Evolutionary conservation across 1,284 basidiomycete species (phyloP).

Genomic region (Xerocomus cyaneibrunnescens): DNA sequence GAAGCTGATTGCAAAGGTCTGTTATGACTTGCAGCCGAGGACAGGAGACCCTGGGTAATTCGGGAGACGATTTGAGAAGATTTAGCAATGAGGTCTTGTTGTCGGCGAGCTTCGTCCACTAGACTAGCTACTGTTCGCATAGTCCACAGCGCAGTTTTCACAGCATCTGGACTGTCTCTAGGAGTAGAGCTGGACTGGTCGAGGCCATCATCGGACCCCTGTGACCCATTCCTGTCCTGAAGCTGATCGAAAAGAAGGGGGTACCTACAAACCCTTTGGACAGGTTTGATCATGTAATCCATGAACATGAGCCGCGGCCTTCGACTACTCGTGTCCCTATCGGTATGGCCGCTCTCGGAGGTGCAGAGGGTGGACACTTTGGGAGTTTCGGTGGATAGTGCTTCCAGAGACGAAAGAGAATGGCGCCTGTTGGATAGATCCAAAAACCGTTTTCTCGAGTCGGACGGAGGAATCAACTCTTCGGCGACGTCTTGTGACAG

Average conservation of each 20-base stretch:
- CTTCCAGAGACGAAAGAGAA: conserved; percentile 35
- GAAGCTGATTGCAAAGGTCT: conserved; percentile 36
- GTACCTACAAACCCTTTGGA: conserved; percentile 90
- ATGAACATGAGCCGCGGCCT: conserved; percentile 56
- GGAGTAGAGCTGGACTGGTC: background rate
- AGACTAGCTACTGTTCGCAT: conserved; percentile 61
- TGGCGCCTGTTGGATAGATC: conserved; percentile 35
- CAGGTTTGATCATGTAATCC: conserved; percentile 88
- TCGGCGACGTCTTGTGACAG: conserved; percentile 19
- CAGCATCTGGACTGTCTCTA: conserved; percentile 31
- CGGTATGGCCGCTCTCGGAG: conserved; percentile 32
- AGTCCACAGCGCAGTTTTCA: conserved; percentile 54
- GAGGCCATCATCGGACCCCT: conserved; percentile 32
- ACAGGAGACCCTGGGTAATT: conserved; percentile 43
- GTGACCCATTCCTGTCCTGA: conserved; percentile 37
- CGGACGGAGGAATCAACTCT: conserved; percentile 12
- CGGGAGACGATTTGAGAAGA: conserved; percentile 69
- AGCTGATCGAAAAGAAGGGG: conserved; percentile 84
- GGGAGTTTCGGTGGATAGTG: conserved; percentile 29
- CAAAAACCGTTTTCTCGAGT: conserved; percentile 9
- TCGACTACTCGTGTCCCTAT: conserved; percentile 10
- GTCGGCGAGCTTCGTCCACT: conserved; percentile 63
- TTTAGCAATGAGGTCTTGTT: conserved; percentile 65
- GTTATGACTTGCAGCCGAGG: conserved; percentile 35
- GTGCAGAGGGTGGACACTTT: conserved; percentile 24